Percentiles rank a stretch among this genome's conserved stretches.
Conservation (phyloP, 768 basidiomycete genomes). For the Xanthoconium purpureum region DNA sequence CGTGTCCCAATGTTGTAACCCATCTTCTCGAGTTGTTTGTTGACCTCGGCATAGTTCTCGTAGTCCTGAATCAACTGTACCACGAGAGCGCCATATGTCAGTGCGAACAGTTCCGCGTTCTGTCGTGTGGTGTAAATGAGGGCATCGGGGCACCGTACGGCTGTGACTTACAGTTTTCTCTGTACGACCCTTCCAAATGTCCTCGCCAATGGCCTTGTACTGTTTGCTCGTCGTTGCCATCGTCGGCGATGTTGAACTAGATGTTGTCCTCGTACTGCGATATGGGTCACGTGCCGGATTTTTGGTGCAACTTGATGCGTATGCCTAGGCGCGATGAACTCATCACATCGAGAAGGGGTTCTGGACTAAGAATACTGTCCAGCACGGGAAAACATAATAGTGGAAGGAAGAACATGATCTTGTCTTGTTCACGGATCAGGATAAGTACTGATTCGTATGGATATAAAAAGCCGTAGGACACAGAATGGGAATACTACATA, state of each 20-base stretch:
- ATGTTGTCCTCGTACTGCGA: neutral
- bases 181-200: slow-evolving; percentile 90
- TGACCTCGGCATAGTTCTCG: slow-evolving; percentile 93
- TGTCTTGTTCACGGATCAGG: slow-evolving; percentile 2
- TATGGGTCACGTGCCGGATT: slow-evolving; percentile 25
- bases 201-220: slow-evolving; percentile 87
- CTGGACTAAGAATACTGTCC: slow-evolving; percentile 1
- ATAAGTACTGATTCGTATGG: slow-evolving; percentile 17
- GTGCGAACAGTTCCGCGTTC: slow-evolving; percentile 96
- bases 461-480: slow-evolving; percentile 20
- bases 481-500: slow-evolving; percentile 20
- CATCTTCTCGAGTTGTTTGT: slow-evolving; percentile 98
- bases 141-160: slow-evolving; percentile 7
- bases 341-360: neutral
- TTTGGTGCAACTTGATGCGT: neutral
- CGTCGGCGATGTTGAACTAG: slow-evolving; percentile 12
- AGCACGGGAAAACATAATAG: slow-evolving; percentile 3
- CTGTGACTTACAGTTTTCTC: slow-evolving; percentile 82
- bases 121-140: slow-evolving; percentile 33
- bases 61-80: slow-evolving; percentile 99
- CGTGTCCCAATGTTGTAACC: slow-evolving; percentile 97
- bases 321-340: neutral
- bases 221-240: slow-evolving; percentile 81
- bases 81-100: slow-evolving; percentile 96
- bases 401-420: neutral